Conservation (phyloP, 305 asterid species). For the Fraxinus ornus region DNA sequence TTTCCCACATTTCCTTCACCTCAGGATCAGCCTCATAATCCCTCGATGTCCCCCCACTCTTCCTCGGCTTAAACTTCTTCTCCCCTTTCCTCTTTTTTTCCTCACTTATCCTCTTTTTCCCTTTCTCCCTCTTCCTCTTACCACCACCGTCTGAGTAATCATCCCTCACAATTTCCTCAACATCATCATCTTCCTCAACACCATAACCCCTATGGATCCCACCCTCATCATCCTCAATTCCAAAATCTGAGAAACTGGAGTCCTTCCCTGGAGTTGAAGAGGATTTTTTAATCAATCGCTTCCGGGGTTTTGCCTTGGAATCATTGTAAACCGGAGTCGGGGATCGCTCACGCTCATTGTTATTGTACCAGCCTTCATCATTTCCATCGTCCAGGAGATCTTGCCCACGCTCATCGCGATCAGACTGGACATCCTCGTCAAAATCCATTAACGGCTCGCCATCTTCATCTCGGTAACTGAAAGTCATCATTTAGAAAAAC, state of each 20-base stretch:
- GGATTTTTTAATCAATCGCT: constrained; percentile 65
- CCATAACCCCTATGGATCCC: constrained; percentile 15
- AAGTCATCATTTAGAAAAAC: constrained; percentile 22
- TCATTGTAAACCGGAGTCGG: constrained; percentile 54
- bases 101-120: constrained; percentile 41
- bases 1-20: constrained; percentile 92
- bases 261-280: constrained; percentile 26
- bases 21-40: constrained; percentile 75
- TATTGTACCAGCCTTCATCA: constrained; percentile 36
- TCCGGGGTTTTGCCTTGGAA: constrained; percentile 55
- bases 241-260: constrained; percentile 36
- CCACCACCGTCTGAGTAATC: constrained; percentile 46
- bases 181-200: constrained; percentile 35
- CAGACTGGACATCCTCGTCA: constrained; percentile 58
- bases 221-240: constrained; percentile 48
- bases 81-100: constrained; percentile 56
- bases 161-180: constrained; percentile 41
- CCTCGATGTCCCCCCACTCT: constrained; percentile 49
- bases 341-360: constrained; percentile 40
- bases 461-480: constrained; percentile 68
- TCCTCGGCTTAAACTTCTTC: constrained; percentile 52
- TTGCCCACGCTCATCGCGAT: constrained; percentile 45
- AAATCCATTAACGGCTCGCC: constrained; percentile 81
- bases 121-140: constrained; percentile 54
- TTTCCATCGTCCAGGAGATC: constrained; percentile 39